Percentiles rank a stretch among this genome's conserved stretches.
Evolutionary conservation across 2,329 filamentous ascomycete species (phyloP).

Genomic region (Microsporum ferrugineum): DNA sequence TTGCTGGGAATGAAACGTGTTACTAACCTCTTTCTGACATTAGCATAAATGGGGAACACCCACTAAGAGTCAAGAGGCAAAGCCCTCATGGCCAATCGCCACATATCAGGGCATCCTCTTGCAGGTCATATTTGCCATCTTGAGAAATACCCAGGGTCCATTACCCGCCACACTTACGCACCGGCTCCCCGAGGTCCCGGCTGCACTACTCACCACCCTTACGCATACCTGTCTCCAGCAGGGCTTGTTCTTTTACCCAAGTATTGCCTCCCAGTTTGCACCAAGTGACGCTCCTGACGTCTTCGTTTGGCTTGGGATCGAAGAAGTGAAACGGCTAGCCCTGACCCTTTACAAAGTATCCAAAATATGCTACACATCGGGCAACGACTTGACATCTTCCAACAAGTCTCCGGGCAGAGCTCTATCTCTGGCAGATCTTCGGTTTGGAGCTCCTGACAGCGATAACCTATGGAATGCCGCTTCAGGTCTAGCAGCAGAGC

Average conservation of each 20-base stretch:
- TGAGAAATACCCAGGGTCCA: not conserved
- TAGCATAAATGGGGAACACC: not conserved
- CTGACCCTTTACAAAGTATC: constrained; percentile 20
- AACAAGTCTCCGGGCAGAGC: not conserved
- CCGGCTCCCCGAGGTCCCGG: not conserved
- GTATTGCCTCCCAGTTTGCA: constrained; percentile 16
- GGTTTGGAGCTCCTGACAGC: not conserved
- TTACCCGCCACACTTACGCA: not conserved
- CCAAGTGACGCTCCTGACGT: constrained; percentile 8
- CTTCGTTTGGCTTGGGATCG: constrained; percentile 19
- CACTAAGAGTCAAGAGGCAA: constrained; percentile 6
- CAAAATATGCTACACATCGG: not conserved
- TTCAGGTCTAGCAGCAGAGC: not conserved
- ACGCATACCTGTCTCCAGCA: constrained; percentile 20
- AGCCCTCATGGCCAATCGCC: constrained; percentile 21
- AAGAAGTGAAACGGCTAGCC: constrained; percentile 24
- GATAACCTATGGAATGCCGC: not conserved
- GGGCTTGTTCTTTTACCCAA: constrained; percentile 23
- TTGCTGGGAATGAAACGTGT: not conserved
- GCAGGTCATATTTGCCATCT: constrained; percentile 21
- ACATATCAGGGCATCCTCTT: constrained; percentile 25
- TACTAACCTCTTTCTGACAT: not conserved
- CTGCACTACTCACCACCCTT: constrained; percentile 17
- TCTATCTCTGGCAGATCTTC: not conserved
- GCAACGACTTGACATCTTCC: not conserved